phyloP scores from a whole-genome alignment of 1,284 basidiomycete species.

The Austroboletus novae-zelandiae region DNA sequence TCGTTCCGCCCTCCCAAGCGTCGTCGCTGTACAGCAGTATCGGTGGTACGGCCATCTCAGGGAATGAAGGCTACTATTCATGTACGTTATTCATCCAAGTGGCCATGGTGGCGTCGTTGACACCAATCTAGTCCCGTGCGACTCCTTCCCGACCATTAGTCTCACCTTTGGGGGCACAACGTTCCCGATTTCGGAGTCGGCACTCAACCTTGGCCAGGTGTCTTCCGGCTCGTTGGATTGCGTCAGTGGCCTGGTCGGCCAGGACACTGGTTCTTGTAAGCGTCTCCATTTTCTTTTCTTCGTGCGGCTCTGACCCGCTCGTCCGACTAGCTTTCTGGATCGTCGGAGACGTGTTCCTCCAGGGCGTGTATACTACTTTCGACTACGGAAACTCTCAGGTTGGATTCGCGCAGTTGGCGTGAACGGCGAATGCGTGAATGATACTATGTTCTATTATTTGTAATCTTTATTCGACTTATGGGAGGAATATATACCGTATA shows the following conservation, averaged over 20 bases:
- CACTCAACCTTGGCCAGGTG: constrained; percentile 14
- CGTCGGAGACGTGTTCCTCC: constrained; percentile 19
- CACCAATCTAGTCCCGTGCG: constrained; percentile 11
- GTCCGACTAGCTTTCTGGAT: constrained; percentile 10
- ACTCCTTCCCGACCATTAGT: constrained; percentile 10
- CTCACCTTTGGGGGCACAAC: constrained; percentile 7
- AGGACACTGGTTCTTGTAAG: constrained; percentile 2
- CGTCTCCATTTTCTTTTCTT: not conserved
- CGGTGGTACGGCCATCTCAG: constrained; percentile 4
- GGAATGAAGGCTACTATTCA: constrained; percentile 6
- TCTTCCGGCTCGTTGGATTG: constrained; percentile 11
- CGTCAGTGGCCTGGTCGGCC: constrained; percentile 7
- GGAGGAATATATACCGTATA: no score
- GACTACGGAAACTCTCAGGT: constrained; percentile 9
- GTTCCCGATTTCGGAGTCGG: constrained; percentile 6
- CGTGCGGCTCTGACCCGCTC: no score
- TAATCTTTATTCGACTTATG: no score
- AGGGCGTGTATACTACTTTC: constrained; percentile 15
- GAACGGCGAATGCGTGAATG: not conserved
- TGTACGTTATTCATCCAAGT: not conserved
- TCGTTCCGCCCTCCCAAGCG: constrained; percentile 21
- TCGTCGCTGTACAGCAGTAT: constrained; percentile 1
- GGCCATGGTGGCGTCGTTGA: not conserved
- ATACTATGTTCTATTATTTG: not conserved
- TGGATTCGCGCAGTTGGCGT: constrained; percentile 18